Conservation (phyloP, 441 rosid genomes). For the Erodium moschatum region DNA sequence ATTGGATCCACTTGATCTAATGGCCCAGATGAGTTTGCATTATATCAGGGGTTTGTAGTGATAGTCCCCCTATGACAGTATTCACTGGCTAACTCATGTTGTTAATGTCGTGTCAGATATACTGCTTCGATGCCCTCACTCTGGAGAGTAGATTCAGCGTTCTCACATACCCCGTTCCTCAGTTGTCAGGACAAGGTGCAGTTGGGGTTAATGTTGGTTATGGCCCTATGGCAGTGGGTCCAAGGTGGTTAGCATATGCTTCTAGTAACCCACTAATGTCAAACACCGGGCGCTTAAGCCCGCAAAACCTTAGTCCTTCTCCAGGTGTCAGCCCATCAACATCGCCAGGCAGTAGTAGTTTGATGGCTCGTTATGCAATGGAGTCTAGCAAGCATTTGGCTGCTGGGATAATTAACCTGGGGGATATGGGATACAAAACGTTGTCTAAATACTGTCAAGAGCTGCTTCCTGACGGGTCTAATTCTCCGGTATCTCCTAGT, state of each 20-base stretch:
- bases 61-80: no score
- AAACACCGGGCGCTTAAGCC: slow-evolving; percentile 75
- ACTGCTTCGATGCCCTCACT: slow-evolving; percentile 82
- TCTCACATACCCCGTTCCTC: slow-evolving; percentile 91
- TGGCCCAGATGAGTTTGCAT: no score
- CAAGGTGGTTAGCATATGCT: slow-evolving; percentile 56
- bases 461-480: slow-evolving; percentile 66
- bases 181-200: slow-evolving; percentile 57
- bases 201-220: slow-evolving; percentile 63
- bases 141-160: slow-evolving; percentile 86
- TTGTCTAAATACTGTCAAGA: slow-evolving; percentile 78
- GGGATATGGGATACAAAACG: slow-evolving; percentile 87
- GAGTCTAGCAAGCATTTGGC: slow-evolving; percentile 43
- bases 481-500: slow-evolving; percentile 63
- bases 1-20: no score
- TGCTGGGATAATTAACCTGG: no score
- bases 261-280: slow-evolving; percentile 65
- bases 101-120: slow-evolving; percentile 51
- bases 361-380: slow-evolving; percentile 90
- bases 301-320: slow-evolving; percentile 81
- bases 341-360: slow-evolving; percentile 66
- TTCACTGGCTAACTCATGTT: slow-evolving; percentile 17
- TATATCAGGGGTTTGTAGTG: no score
- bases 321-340: slow-evolving; percentile 93
- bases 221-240: slow-evolving; percentile 68